Base-by-base conservation (phyloP, 148 eudicot species). In the Linanthus parryae region DNA sequence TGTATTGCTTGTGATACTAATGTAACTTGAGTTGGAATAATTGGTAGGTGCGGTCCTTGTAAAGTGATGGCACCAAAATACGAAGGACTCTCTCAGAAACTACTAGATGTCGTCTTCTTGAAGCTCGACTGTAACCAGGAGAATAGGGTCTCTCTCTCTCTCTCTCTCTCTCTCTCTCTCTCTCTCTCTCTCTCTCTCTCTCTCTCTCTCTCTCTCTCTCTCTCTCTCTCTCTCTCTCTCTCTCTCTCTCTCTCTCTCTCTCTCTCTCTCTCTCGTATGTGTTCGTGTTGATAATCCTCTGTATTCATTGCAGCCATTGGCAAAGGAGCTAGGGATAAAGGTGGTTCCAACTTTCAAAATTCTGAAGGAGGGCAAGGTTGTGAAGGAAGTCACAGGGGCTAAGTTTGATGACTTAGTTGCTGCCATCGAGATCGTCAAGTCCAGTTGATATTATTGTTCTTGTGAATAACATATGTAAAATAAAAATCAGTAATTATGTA, bases 291-390 rank as follows among this genome's bases (percentile, higher is more conserved):
- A 1, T 13, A 18, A 8, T 13, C n/a, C n/a, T n/a, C n/a, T n/a
- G n/a, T n/a, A n/a, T n/a, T n/a, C 3, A 29, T 49, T 49, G 36
- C 26, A 51, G 55, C 55, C 55, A 20, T 40, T 51, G 3, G 55
- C 55, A 31, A 51, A 51, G 55, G 55, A 92, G 66, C 77, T 92
- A 13, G 95, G 95, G 13, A 86, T 91, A 10, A 70, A 56, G 59
- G 95, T 91, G 48, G 77, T 69, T 65, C 98, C 98, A 0, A 92
- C 98, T 17, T 92, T 92, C 87, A 92, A 92, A 77, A 79, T 92
- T 60, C 69, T 92, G n/a, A 87, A 79, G 66, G 72, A 73, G 1
- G 58, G 74, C 53, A 77, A 84, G 66, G 37, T 92, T 44, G 75
- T 81, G 20, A 77, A 78, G 51, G 98, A 92, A 65, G 90, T 87